Base-by-base conservation (phyloP, 768 basidiomycete genomes). In the Lanmaoa rubissima region DNA sequence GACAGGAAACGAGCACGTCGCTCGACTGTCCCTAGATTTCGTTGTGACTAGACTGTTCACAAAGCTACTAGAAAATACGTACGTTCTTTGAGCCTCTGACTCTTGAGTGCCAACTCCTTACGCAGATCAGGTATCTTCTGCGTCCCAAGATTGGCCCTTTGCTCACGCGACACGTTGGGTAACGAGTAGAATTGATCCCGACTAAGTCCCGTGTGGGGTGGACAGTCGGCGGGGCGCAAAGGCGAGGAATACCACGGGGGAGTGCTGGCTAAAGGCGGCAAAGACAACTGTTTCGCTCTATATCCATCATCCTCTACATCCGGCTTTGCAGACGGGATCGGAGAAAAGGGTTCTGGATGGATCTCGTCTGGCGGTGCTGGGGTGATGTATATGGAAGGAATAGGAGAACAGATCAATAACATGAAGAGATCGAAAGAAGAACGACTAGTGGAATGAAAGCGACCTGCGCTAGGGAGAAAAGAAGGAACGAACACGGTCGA, bases 71-170 rank as follows among this genome's bases (percentile, higher is more conserved):
- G 42, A 35, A 48, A 60, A 32, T 28, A 77, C 81, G 63, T 69
- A 92, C 91, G 75, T 73, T 90, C 87, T 75, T 87, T 90, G 67
- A 79, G 82, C 74, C 78, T 82, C 72, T 90, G 88, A 49, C 79
- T 80, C 71, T 85, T 89, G 54, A 87, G 71, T 12, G 86, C 85
- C 48, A 89, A 82, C 72, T 91, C 86, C 73, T 84, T 89, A 61
- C 87, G 83, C 49, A 92, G 78, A 72, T 88, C 82, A 21, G 75
- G 75, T 28, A 71, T 71, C 69, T 74, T 80, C 70, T 79, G 86
- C 44, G 69, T 69, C 40, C 76, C 77, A 13, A 78, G 54, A 26
- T 68, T 65, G 17, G 75, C 70, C 64, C 81, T 82, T 62, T 82
- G 77, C 60, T 86, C 84, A 66, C 78, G 80, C 41, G 85, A 81